Conservation (phyloP, 805 yeast species). For the Brettanomyces naardenensis region DNA sequence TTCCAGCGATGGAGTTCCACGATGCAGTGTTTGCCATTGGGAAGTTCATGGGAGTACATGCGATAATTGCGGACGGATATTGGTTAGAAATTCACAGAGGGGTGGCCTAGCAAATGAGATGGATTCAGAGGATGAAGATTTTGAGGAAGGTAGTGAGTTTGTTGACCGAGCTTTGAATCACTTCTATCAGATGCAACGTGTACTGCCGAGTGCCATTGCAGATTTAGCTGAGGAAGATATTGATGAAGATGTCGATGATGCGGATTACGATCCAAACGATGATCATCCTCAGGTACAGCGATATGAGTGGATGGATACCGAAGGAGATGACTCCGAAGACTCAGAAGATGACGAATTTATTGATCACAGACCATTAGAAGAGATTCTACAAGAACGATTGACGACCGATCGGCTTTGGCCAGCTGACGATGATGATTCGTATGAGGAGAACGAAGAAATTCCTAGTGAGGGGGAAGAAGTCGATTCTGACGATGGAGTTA, state of each 20-base stretch:
- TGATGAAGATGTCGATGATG: conserved; percentile 4
- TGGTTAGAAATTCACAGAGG: conserved; percentile 5
- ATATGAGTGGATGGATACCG: not conserved
- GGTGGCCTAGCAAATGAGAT: too few species aligned
- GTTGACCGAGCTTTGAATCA: conserved; percentile 2
- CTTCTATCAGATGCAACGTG: too few species aligned
- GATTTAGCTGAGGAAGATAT: conserved; percentile 1
- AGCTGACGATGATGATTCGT: not conserved
- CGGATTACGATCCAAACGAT: not conserved
- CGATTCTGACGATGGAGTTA: not conserved
- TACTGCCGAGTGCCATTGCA: too few species aligned
- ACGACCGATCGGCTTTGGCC: too few species aligned
- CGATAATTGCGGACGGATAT: conserved; percentile 51
- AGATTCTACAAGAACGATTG: conserved; percentile 10
- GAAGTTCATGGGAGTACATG: conserved; percentile 64
- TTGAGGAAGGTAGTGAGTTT: conserved; percentile 5
- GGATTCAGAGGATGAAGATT: conserved; percentile 8
- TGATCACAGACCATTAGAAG: conserved; percentile 7
- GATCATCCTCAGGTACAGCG: not conserved
- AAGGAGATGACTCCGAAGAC: conserved; percentile 9
- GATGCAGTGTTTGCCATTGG: conserved; percentile 77
- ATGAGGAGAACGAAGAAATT: not conserved
- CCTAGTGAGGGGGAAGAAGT: conserved; percentile 1
- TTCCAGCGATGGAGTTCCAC: conserved; percentile 60
- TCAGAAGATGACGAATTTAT: conserved; percentile 8